These are phyloP conservation scores for Pseudohyphozyma bogoriensis DNA, from an alignment of 768 basidiomycete species.

Conservation along the genomic window DNA sequence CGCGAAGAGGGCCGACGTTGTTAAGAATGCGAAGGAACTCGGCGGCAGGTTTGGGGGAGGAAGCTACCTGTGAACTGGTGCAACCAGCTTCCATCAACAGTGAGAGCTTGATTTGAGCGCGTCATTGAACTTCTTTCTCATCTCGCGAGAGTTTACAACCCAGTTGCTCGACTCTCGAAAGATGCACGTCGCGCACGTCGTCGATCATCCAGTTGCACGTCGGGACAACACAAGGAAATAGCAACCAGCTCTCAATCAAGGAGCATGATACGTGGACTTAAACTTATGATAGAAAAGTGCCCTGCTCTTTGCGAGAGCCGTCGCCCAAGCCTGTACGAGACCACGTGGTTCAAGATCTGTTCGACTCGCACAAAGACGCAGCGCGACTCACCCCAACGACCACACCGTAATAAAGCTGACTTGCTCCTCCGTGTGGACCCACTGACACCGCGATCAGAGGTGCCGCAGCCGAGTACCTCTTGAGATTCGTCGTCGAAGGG, in stretches of 20 bases:
- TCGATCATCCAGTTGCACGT: too few relatives aligned
- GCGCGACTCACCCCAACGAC: slow-evolving; percentile 3
- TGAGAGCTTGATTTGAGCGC: too few relatives aligned
- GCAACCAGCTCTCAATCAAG: too few relatives aligned
- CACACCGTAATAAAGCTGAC: slow-evolving; percentile 10
- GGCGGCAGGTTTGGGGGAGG: slow-evolving; percentile 25
- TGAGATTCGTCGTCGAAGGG: not conserved
- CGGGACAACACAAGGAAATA: too few relatives aligned
- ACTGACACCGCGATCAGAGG: slow-evolving; percentile 10
- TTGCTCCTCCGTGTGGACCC: slow-evolving; percentile 15
- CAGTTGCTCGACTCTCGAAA: too few relatives aligned
- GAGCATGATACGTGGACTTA: not conserved
- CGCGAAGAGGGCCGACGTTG: slow-evolving; percentile 59
- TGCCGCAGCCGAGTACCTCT: slow-evolving; percentile 7
- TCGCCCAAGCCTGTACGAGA: not conserved
- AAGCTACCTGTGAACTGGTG: slow-evolving; percentile 15
- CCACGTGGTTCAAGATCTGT: not conserved
- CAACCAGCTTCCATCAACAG: too few relatives aligned
- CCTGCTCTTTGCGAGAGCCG: not conserved
- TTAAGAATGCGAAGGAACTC: slow-evolving; percentile 42
- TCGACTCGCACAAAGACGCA: not conserved
- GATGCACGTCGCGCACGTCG: too few relatives aligned
- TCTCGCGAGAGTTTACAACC: too few relatives aligned
- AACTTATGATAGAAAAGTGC: not conserved
- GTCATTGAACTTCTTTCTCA: too few relatives aligned